phyloP scores from a whole-genome alignment of 2,329 filamentous ascomycete species.

The Seiridium unicorne region DNA sequence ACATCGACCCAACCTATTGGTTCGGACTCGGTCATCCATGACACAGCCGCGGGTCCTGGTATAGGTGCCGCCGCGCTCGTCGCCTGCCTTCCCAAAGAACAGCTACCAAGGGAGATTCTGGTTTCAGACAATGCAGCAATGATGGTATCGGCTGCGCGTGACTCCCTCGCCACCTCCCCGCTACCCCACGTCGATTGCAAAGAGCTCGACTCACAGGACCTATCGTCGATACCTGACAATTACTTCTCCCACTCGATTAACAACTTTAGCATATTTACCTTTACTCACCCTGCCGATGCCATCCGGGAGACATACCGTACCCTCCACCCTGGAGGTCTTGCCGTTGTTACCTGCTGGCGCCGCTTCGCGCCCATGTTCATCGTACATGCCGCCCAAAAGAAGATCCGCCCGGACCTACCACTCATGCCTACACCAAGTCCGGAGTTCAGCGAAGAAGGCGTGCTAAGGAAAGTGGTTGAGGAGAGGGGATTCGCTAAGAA shows the following conservation, averaged over 20 bases:
- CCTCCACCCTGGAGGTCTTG: constrained; percentile 18
- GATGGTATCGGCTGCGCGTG: constrained; percentile 25
- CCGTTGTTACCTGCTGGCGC: constrained; percentile 22
- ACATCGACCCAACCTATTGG: constrained; percentile 21
- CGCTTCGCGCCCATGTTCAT: constrained; percentile 22
- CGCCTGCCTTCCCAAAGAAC: constrained; percentile 19
- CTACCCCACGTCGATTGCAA: constrained; percentile 22
- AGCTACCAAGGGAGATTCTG: constrained; percentile 23
- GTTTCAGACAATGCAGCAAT: constrained; percentile 24
- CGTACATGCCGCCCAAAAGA: constrained; percentile 22
- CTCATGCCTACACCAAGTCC: constrained; percentile 20
- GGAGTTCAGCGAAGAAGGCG: constrained; percentile 22
- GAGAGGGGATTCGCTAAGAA: constrained; percentile 21
- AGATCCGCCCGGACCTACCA: constrained; percentile 22
- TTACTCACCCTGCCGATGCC: constrained; percentile 16
- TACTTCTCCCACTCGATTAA: constrained; percentile 23
- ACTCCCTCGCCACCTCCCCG: constrained; percentile 22
- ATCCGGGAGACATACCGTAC: constrained; percentile 22
- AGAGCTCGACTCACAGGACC: constrained; percentile 23
- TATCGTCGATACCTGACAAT: constrained; percentile 18
- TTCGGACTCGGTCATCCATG: constrained; percentile 26
- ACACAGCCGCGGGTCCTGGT: constrained; percentile 28
- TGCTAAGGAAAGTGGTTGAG: constrained; percentile 20
- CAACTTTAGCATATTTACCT: constrained; percentile 26
- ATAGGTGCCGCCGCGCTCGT: constrained; percentile 25